These are phyloP conservation scores for Medicago lupulina DNA, from an alignment of 306 rosid genomes.

Conservation along the genomic window DNA sequence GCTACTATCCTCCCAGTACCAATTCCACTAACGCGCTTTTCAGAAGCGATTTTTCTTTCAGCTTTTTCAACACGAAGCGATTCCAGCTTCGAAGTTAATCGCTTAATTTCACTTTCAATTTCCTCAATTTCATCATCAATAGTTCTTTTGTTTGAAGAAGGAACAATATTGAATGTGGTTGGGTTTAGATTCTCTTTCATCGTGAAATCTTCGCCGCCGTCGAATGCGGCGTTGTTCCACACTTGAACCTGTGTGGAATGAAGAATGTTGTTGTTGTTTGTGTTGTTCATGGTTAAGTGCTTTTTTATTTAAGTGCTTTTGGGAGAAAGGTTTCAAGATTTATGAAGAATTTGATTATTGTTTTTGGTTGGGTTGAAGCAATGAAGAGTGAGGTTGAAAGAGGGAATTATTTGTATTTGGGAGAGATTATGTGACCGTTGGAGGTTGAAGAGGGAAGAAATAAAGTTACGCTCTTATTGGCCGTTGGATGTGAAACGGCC, in stretches of 20 bases:
- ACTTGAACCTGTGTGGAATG: conserved; percentile 33
- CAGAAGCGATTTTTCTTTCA: conserved; percentile 16
- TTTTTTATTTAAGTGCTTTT: not conserved
- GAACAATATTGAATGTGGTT: not conserved
- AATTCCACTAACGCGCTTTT: conserved; percentile 17
- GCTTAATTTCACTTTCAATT: conserved; percentile 40
- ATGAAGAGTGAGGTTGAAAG: not conserved
- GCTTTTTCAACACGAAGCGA: conserved; percentile 40
- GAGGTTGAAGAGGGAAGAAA: not conserved
- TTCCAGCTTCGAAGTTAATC: conserved; percentile 26
- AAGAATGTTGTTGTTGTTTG: conserved; percentile 16
- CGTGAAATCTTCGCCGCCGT: not conserved
- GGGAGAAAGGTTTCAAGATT: not conserved
- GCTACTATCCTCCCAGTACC: conserved; percentile 13
- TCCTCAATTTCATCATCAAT: conserved; percentile 37
- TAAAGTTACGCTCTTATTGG: not conserved
- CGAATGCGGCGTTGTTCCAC: conserved; percentile 53
- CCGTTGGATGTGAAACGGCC: conserved; percentile 39
- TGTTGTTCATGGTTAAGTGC: conserved; percentile 20
- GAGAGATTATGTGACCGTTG: conserved; percentile 34
- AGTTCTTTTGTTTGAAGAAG: not conserved
- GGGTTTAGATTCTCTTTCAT: conserved; percentile 48
- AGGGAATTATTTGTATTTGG: conserved; percentile 38
- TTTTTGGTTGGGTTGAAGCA: conserved; percentile 1
- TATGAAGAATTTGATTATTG: conserved; percentile 6